These are phyloP conservation scores for Luffa acutangula DNA, from an alignment of 306 rosid species.

Conservation along the genomic window DNA sequence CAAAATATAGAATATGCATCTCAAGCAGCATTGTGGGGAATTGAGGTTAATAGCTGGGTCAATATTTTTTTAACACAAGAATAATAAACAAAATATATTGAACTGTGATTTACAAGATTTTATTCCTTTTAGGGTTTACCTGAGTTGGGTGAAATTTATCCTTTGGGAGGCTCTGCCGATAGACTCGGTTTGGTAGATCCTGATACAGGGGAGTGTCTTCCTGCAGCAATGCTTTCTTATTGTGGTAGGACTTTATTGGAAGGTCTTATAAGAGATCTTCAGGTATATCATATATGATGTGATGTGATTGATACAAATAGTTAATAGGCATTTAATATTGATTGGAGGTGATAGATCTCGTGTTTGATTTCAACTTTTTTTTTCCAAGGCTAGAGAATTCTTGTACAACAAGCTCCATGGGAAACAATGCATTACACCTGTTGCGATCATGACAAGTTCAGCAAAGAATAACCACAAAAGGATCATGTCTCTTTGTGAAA, in stretches of 20 bases:
- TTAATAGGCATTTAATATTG: conserved; percentile 9
- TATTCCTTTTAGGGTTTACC: conserved; percentile 76
- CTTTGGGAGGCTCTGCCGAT: conserved; percentile 96
- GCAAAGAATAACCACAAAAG: conserved; percentile 87
- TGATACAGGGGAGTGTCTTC: conserved; percentile 83
- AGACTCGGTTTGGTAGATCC: conserved; percentile 90
- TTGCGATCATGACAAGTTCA: conserved; percentile 94
- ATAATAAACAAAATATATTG: conserved; percentile 6
- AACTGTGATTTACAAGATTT: conserved; percentile 29
- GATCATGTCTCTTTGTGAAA: conserved; percentile 64
- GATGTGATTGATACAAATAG: background rate
- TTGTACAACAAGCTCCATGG: conserved; percentile 85
- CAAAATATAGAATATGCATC: conserved; percentile 75
- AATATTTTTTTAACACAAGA: background rate
- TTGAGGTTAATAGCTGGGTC: conserved; percentile 55
- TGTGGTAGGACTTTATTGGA: conserved; percentile 97
- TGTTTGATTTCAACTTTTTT: conserved; percentile 10
- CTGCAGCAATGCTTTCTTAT: conserved; percentile 94
- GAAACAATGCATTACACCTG: conserved; percentile 82
- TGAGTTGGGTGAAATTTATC: conserved; percentile 94
- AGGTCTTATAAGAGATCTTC: conserved; percentile 93
- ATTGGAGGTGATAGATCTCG: background rate
- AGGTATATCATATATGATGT: conserved; percentile 57
- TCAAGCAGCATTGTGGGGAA: conserved; percentile 97
- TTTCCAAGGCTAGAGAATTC: conserved; percentile 85